phyloP scores from a whole-genome alignment of 192 early-diverging fungal species.

The Entomortierella parvispora region DNA sequence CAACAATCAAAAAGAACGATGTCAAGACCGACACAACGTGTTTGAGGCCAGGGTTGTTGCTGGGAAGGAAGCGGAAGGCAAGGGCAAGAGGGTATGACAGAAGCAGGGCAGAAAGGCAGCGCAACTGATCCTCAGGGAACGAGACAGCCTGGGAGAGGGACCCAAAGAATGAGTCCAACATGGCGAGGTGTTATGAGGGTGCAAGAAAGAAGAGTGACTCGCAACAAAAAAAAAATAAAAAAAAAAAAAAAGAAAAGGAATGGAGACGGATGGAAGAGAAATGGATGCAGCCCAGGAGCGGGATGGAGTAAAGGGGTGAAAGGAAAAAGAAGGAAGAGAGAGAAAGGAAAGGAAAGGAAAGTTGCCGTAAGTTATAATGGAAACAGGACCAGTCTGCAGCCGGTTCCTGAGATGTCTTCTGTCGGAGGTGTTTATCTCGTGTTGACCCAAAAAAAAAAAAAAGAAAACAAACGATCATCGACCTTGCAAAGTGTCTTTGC shows the following conservation, averaged over 20 bases:
- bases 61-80: slow-evolving; percentile 66
- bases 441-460: too few relatives aligned
- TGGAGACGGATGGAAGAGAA: not conserved
- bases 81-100: slow-evolving; percentile 67
- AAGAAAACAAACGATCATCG: too few relatives aligned
- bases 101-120: slow-evolving; percentile 62
- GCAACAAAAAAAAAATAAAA: not conserved
- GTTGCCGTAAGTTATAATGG: not conserved
- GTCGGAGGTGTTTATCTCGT: too few relatives aligned
- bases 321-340: not conserved
- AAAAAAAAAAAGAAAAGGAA: too few relatives aligned
- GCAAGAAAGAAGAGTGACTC: not conserved
- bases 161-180: slow-evolving; percentile 47
- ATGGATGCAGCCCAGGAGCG: not conserved
- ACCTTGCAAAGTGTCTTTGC: too few relatives aligned
- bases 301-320: not conserved
- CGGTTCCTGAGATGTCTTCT: too few relatives aligned
- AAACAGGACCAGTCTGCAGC: not conserved
- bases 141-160: slow-evolving; percentile 42
- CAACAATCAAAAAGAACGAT: slow-evolving; percentile 62
- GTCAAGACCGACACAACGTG: slow-evolving; percentile 69
- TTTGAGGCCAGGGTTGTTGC: slow-evolving; percentile 52
- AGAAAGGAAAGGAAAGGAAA: slow-evolving; percentile 2
- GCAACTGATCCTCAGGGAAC: slow-evolving; percentile 66
- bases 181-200: not conserved